A percentile compares a stretch with the other conserved stretches of the same genome.
Evolutionary conservation across 352 stramenopile species (phyloP).

Genomic region (Globisporangium paroecandrum): DNA sequence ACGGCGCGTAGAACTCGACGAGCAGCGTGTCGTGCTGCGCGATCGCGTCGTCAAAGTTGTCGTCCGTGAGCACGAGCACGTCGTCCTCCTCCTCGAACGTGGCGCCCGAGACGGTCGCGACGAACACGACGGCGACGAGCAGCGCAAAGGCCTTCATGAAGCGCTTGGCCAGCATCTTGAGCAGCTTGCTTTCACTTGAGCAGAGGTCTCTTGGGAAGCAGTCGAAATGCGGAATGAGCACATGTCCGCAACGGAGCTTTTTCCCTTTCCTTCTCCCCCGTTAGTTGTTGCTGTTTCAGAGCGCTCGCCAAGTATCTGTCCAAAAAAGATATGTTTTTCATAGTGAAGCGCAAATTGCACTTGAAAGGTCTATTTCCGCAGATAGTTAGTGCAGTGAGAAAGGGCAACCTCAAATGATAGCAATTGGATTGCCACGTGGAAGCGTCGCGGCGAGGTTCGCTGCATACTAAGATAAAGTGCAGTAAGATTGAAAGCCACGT

Average conservation of each 20-base stretch:
- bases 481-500: conserved; percentile 9
- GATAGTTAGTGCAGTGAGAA: neutral
- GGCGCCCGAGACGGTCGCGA: conserved; percentile 28
- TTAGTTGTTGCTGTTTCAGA: neutral
- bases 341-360: neutral
- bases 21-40: conserved; percentile 82
- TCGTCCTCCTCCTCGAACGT: conserved; percentile 86
- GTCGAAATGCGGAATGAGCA: conserved; percentile 47
- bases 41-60: conserved; percentile 90
- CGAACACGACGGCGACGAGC: conserved; percentile 44
- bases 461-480: conserved; percentile 12
- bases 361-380: conserved; percentile 16
- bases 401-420: neutral
- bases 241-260: neutral
- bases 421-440: neutral
- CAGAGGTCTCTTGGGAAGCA: conserved; percentile 6
- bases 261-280: conserved; percentile 1
- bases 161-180: conserved; percentile 62
- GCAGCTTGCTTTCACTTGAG: conserved; percentile 11
- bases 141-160: conserved; percentile 40
- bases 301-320: neutral
- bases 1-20: conserved; percentile 94
- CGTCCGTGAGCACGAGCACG: conserved; percentile 89
- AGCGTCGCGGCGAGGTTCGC: conserved; percentile 2
- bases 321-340: conserved; percentile 9